Conservation (phyloP, 441 rosid species). For the Adansonia grandidieri region DNA sequence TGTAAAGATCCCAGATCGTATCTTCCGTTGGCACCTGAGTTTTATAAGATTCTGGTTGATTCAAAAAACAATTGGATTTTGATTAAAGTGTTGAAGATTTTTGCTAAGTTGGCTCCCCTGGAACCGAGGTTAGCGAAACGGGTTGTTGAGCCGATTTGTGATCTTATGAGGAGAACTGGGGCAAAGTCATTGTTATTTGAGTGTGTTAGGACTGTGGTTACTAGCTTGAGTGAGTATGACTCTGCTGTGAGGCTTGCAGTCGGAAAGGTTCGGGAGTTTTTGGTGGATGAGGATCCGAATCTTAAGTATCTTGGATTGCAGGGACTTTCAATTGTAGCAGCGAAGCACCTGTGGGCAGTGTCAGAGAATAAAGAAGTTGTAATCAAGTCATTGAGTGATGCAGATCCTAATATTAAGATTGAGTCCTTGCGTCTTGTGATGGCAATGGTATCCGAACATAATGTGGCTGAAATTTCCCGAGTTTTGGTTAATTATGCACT, state of each 20-base stretch:
- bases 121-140: slow-evolving; percentile 87
- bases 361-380: slow-evolving; percentile 86
- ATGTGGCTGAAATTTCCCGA: slow-evolving; percentile 67
- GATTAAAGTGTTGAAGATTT: slow-evolving; percentile 86
- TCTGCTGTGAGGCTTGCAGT: slow-evolving; percentile 82
- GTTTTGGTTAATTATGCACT: slow-evolving; percentile 80
- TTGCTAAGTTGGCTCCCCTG: slow-evolving; percentile 68
- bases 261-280: slow-evolving; percentile 62
- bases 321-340: slow-evolving; percentile 65
- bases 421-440: slow-evolving; percentile 79
- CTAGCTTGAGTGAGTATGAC: slow-evolving; percentile 79
- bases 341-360: slow-evolving; percentile 76
- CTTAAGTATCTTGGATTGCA: slow-evolving; percentile 91
- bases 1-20: slow-evolving; percentile 68
- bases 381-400: slow-evolving; percentile 79
- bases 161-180: slow-evolving; percentile 82
- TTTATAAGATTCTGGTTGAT: slow-evolving; percentile 77
- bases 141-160: slow-evolving; percentile 84
- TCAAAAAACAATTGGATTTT: slow-evolving; percentile 91
- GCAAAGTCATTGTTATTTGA: slow-evolving; percentile 88
- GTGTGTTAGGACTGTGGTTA: slow-evolving; percentile 76
- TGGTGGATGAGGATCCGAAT: slow-evolving; percentile 85
- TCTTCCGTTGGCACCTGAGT: slow-evolving; percentile 88
- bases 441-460: slow-evolving; percentile 82
- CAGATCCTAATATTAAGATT: slow-evolving; percentile 73